Evolutionary conservation across 371 early-diverging fungal species (phyloP).

Genomic region (Apophysomyces variabilis): DNA sequence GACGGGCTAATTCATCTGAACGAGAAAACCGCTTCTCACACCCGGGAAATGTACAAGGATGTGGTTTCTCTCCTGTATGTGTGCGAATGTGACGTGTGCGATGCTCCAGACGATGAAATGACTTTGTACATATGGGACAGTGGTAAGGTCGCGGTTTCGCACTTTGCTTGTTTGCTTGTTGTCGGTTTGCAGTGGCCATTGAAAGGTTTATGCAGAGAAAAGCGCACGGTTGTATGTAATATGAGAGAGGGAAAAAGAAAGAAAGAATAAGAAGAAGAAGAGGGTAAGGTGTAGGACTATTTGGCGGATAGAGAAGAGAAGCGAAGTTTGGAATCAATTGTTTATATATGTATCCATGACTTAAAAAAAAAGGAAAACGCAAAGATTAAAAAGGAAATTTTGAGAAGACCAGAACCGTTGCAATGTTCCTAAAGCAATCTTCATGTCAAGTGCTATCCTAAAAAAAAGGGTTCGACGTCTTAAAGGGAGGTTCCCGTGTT

Average conservation of each 20-base stretch:
- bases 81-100: slow-evolving; percentile 81
- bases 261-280: not conserved
- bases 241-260: not conserved
- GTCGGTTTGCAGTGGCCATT: not conserved
- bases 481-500: not conserved
- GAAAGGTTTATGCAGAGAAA: not conserved
- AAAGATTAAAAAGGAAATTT: not conserved
- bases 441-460: slow-evolving; percentile 11
- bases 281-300: not conserved
- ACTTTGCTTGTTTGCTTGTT: slow-evolving; percentile 1
- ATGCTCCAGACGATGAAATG: slow-evolving; percentile 68
- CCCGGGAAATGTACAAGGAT: slow-evolving; percentile 66
- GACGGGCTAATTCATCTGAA: slow-evolving; percentile 82
- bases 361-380: not conserved
- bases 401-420: not conserved
- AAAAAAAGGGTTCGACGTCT: slow-evolving; percentile 8
- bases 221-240: too few relatives aligned
- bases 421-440: slow-evolving; percentile 1
- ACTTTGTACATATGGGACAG: slow-evolving; percentile 58
- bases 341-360: not conserved
- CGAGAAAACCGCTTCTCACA: slow-evolving; percentile 84
- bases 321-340: not conserved
- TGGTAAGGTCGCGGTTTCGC: slow-evolving; percentile 48
- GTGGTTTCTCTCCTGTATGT: slow-evolving; percentile 87
- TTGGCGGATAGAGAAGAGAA: not conserved